A percentile compares a stretch with the other conserved stretches of the same genome.
phyloP scores from a whole-genome alignment of 2,329 filamentous ascomycete genomes.

The Colletotrichum truncatum region DNA sequence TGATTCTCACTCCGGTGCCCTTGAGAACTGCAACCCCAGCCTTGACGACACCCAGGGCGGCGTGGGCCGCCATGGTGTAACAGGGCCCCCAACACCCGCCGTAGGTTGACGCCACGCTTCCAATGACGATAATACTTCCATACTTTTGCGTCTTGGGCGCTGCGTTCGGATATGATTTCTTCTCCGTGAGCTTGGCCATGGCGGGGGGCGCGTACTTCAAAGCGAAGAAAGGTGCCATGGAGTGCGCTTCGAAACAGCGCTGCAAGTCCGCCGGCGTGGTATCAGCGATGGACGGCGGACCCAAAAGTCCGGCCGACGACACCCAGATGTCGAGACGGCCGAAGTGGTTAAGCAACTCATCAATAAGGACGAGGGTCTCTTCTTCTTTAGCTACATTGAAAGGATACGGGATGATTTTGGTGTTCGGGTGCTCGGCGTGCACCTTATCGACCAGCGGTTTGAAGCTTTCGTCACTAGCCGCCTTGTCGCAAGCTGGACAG shows the following conservation, averaged over 20 bases:
- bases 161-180: conserved; percentile 66
- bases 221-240: conserved; percentile 70
- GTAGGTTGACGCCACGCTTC: conserved; percentile 64
- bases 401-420: conserved; percentile 69
- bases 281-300: conserved; percentile 63
- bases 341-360: conserved; percentile 70
- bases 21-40: conserved; percentile 66
- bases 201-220: conserved; percentile 71
- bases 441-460: conserved; percentile 50
- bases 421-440: conserved; percentile 58
- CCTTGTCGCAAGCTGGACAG: conserved; percentile 56
- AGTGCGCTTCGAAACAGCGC: conserved; percentile 68
- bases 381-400: conserved; percentile 68
- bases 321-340: conserved; percentile 70
- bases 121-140: conserved; percentile 70
- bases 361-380: conserved; percentile 67
- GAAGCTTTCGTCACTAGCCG: conserved; percentile 49
- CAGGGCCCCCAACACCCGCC: conserved; percentile 68
- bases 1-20: conserved; percentile 67
- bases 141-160: conserved; percentile 68
- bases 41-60: conserved; percentile 68
- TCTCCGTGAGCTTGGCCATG: conserved; percentile 67
- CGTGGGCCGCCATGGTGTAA: conserved; percentile 69
- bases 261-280: conserved; percentile 65
- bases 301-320: conserved; percentile 64